A percentile compares a stretch with the other conserved stretches of the same genome.
Evolutionary conservation across 257 asterid species (phyloP).

Genomic region (Ophiorrhiza pumila): DNA sequence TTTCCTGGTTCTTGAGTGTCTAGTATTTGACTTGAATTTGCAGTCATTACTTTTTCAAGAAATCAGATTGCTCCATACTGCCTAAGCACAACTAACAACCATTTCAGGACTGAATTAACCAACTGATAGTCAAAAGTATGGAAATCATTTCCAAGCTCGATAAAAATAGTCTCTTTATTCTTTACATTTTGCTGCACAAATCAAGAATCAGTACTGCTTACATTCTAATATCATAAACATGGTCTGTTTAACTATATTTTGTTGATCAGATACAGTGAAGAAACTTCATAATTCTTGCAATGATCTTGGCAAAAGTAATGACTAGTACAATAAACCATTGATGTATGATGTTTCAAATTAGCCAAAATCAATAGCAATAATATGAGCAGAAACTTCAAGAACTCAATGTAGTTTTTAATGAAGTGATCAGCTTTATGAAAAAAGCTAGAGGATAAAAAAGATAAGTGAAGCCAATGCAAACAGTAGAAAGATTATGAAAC

Average conservation of each 20-base stretch:
- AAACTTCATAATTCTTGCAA: background rate
- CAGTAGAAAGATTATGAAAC: background rate
- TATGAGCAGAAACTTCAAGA: too few species aligned
- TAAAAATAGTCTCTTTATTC: background rate
- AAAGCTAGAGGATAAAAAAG: background rate
- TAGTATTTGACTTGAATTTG: background rate
- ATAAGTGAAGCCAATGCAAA: background rate
- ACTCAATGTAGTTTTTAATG: background rate
- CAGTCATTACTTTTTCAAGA: background rate
- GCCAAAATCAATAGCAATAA: background rate
- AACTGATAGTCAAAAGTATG: background rate
- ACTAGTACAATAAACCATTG: too few species aligned
- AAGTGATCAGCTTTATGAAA: background rate
- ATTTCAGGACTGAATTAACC: background rate
- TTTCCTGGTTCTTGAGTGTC: background rate
- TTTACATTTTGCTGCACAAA: background rate
- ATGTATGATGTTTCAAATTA: too few species aligned
- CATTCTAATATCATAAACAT: background rate
- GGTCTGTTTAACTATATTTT: background rate
- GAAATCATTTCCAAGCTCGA: background rate
- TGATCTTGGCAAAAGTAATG: background rate
- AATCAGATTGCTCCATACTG: background rate
- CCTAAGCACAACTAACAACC: constrained; percentile 1
- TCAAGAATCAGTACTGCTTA: background rate
- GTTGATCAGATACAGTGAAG: background rate